These are phyloP conservation scores for Claviceps fusiformis DNA, from an alignment of 2,329 filamentous ascomycete species.

Conservation along the genomic window DNA sequence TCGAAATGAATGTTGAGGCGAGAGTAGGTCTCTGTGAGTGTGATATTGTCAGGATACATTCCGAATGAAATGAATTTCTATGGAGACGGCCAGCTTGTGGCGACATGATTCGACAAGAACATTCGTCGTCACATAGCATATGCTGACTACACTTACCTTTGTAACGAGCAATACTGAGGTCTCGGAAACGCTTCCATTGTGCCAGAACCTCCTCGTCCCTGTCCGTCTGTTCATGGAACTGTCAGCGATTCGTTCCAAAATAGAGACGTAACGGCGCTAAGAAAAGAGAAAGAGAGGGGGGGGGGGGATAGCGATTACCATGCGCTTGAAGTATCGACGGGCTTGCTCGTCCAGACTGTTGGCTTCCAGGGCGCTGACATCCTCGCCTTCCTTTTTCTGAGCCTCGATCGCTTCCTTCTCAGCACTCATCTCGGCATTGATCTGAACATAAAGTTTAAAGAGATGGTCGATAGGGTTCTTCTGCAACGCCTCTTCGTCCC, in stretches of 20 bases:
- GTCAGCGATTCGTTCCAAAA: background rate
- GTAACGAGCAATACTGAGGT: conserved; percentile 54
- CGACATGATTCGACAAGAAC: background rate
- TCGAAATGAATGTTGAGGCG: conserved; percentile 60
- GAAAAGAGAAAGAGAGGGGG: background rate
- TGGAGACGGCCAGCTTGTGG: background rate
- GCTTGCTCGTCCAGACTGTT: conserved; percentile 60
- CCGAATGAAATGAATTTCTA: background rate
- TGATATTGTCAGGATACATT: background rate
- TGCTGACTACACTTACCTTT: conserved; percentile 20
- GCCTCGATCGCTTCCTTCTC: conserved; percentile 55
- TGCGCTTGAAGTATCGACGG: conserved; percentile 56
- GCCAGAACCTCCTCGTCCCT: conserved; percentile 46
- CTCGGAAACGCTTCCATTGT: conserved; percentile 53
- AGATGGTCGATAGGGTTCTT: conserved; percentile 70
- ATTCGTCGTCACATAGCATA: background rate
- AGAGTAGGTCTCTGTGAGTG: conserved; percentile 42
- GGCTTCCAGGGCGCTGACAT: conserved; percentile 32
- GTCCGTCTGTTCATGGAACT: conserved; percentile 30
- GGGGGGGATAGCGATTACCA: conserved; percentile 26
- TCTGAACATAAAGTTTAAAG: conserved; percentile 69
- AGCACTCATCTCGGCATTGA: conserved; percentile 51
- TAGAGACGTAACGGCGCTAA: background rate
- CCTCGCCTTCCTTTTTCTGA: conserved; percentile 39
- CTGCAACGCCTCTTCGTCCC: conserved; percentile 55